Percentiles rank a stretch among this genome's conserved stretches.
phyloP scores from a whole-genome alignment of 495 filamentous ascomycete species.

The Massariosphaeria phaeospora region DNA sequence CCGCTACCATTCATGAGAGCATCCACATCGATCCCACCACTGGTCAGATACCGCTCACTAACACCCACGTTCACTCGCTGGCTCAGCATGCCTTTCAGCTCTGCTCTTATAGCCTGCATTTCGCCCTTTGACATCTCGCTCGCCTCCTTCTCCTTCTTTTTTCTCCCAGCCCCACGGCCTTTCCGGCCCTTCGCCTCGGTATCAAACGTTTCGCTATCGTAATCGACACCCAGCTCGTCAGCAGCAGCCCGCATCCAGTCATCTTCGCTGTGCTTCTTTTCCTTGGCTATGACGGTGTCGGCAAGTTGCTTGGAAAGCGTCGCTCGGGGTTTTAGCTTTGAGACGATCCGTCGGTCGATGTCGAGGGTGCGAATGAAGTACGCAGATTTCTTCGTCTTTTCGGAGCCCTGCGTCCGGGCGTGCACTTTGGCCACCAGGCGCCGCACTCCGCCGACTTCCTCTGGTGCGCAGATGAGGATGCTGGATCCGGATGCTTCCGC shows the following conservation, averaged over 20 bases:
- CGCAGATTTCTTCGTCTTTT: constrained; percentile 41
- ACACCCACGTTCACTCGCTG: constrained; percentile 86
- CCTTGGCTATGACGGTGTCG: constrained; percentile 76
- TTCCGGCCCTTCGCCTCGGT: constrained; percentile 53
- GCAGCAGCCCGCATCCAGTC: constrained; percentile 79
- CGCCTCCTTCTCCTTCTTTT: constrained; percentile 68
- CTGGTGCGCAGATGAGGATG: constrained; percentile 82
- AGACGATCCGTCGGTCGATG: constrained; percentile 72
- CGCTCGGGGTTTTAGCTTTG: constrained; percentile 67
- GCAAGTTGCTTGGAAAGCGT: constrained; percentile 76
- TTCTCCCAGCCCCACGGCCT: constrained; percentile 62
- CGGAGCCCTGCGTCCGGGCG: constrained; percentile 40
- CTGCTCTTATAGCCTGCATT: constrained; percentile 54
- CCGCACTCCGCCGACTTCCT: constrained; percentile 79
- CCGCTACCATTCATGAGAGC: constrained; percentile 62
- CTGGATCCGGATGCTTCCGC: constrained; percentile 70
- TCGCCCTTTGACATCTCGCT: constrained; percentile 65
- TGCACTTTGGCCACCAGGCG: constrained; percentile 86
- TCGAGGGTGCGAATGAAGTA: constrained; percentile 72
- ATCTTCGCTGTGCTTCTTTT: constrained; percentile 76
- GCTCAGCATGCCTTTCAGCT: constrained; percentile 61
- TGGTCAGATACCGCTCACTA: constrained; percentile 81
- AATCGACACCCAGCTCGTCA: constrained; percentile 90
- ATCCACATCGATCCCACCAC: constrained; percentile 75
- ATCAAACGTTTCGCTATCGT: constrained; percentile 81